A percentile compares a stretch with the other conserved stretches of the same genome.
Evolutionary conservation across 2,329 filamentous ascomycete species (phyloP).

Genomic region (Aureobasidium sp.): DNA sequence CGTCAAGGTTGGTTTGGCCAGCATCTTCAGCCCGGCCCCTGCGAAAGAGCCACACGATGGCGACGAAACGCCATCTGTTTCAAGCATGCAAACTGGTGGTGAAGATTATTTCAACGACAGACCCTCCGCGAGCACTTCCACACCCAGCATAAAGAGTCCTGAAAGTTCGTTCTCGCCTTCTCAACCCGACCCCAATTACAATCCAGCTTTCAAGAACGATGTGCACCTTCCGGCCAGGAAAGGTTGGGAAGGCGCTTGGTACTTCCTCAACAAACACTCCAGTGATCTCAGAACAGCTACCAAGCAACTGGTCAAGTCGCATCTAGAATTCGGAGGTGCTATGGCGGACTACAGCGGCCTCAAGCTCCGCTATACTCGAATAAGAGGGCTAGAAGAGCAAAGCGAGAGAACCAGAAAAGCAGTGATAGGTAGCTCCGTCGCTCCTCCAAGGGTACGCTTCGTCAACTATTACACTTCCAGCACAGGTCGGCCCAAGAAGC

Average conservation of each 20-base stretch:
- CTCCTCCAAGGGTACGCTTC: slow-evolving; percentile 58
- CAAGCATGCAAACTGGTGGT: neutral
- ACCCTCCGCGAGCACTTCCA: neutral
- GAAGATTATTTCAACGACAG: neutral
- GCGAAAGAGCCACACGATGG: neutral
- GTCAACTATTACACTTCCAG: slow-evolving; percentile 89
- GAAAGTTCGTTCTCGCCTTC: slow-evolving; percentile 22
- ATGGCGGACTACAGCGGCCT: slow-evolving; percentile 69
- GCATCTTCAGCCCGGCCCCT: slow-evolving; percentile 53
- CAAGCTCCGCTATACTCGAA: slow-evolving; percentile 57
- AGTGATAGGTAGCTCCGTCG: slow-evolving; percentile 17
- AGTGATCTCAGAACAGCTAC: slow-evolving; percentile 63
- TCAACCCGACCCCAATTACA: slow-evolving; percentile 55
- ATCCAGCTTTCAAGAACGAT: slow-evolving; percentile 70
- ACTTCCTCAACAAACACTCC: slow-evolving; percentile 76
- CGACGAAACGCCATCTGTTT: neutral
- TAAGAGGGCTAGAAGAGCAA: slow-evolving; percentile 65
- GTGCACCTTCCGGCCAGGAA: slow-evolving; percentile 58
- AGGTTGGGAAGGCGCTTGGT: slow-evolving; percentile 57
- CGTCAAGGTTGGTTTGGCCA: slow-evolving; percentile 70
- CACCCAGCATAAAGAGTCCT: slow-evolving; percentile 14
- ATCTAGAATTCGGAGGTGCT: slow-evolving; percentile 74
- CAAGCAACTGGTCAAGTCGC: slow-evolving; percentile 65
- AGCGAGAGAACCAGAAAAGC: slow-evolving; percentile 41
- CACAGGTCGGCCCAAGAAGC: slow-evolving; percentile 56